Conservation (phyloP, 2,329 filamentous ascomycete species). For the Ophiocordyceps australis region DNA sequence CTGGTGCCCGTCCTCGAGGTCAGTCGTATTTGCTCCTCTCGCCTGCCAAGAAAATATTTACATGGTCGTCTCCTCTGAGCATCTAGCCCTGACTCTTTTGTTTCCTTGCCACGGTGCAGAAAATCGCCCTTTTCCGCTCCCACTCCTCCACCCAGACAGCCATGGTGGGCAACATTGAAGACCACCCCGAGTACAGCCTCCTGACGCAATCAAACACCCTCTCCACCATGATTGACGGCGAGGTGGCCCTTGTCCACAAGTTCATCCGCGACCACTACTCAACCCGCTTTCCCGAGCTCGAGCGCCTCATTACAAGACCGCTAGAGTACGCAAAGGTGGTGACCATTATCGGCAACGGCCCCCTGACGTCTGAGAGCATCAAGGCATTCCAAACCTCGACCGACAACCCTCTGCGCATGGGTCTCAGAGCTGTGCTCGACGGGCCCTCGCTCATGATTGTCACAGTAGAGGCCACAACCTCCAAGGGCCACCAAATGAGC, state of each 20-base stretch:
- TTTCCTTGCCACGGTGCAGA: constrained; percentile 41
- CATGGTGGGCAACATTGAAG: constrained; percentile 68
- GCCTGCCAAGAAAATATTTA: constrained; percentile 31
- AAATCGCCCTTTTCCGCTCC: constrained; percentile 62
- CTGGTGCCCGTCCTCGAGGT: constrained; percentile 70
- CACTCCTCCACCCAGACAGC: constrained; percentile 45
- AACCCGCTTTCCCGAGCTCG: constrained; percentile 79
- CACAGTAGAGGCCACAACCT: constrained; percentile 83
- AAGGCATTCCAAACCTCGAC: constrained; percentile 59
- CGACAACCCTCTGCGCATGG: constrained; percentile 59
- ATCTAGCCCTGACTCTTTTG: constrained; percentile 50
- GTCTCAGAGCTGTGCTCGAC: constrained; percentile 67
- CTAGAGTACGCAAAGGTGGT: constrained; percentile 93
- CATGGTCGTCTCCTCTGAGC: constrained; percentile 33
- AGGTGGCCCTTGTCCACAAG: constrained; percentile 88
- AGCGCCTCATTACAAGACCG: constrained; percentile 75
- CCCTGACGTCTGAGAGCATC: constrained; percentile 66
- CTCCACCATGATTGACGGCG: constrained; percentile 83
- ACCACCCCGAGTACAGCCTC: constrained; percentile 81
- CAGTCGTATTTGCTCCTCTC: constrained; percentile 21
- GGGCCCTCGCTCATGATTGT: constrained; percentile 90
- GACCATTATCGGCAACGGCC: constrained; percentile 79
- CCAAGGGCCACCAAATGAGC: constrained; percentile 61
- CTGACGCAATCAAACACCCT: constrained; percentile 77
- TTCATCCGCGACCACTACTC: constrained; percentile 95